A percentile compares a stretch with the other conserved stretches of the same genome.
phyloP scores from a whole-genome alignment of 1,139 yeast species.

The Yamadazyma triangularis region DNA sequence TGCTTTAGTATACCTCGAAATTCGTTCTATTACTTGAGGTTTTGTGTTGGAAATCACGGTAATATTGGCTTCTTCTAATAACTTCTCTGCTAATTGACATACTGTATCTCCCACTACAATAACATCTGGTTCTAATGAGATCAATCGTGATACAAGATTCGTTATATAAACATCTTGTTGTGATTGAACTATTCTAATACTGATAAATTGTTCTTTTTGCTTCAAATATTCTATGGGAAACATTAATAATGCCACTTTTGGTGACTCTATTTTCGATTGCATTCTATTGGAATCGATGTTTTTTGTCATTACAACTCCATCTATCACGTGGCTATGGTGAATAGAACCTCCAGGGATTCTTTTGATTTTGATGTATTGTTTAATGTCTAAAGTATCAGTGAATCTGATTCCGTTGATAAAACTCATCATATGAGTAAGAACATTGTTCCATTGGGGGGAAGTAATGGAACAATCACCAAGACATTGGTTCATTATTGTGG shows the following conservation, averaged over 20 bases:
- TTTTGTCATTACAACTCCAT: constrained; percentile 85
- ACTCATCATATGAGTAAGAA: constrained; percentile 21
- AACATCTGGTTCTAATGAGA: constrained; percentile 73
- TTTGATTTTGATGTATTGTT: constrained; percentile 84
- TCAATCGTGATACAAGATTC: constrained; percentile 75
- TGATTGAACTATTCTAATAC: constrained; percentile 77
- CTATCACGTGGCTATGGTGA: constrained; percentile 56
- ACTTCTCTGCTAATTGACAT: constrained; percentile 74
- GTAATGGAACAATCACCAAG: constrained; percentile 51
- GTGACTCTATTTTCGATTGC: constrained; percentile 60
- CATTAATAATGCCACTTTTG: constrained; percentile 76
- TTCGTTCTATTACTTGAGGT: constrained; percentile 75
- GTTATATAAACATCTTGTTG: constrained; percentile 85
- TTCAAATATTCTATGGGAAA: constrained; percentile 87
- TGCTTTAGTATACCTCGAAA: constrained; percentile 77
- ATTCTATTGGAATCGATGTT: constrained; percentile 77
- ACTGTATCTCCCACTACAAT: constrained; percentile 78
- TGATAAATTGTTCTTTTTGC: constrained; percentile 68
- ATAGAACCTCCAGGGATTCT: constrained; percentile 72
- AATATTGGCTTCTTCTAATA: constrained; percentile 69
- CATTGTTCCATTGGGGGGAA: constrained; percentile 39
- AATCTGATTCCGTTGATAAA: constrained; percentile 26
- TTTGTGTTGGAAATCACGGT: constrained; percentile 79
- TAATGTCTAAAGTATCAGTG: constrained; percentile 77
- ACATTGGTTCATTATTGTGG: constrained; percentile 55